Evolutionary conservation across 176 grass and related monocot genomes (phyloP), one percentile per base, ranked within the genome.

Genomic region (Pontederia crassipes): DNA sequence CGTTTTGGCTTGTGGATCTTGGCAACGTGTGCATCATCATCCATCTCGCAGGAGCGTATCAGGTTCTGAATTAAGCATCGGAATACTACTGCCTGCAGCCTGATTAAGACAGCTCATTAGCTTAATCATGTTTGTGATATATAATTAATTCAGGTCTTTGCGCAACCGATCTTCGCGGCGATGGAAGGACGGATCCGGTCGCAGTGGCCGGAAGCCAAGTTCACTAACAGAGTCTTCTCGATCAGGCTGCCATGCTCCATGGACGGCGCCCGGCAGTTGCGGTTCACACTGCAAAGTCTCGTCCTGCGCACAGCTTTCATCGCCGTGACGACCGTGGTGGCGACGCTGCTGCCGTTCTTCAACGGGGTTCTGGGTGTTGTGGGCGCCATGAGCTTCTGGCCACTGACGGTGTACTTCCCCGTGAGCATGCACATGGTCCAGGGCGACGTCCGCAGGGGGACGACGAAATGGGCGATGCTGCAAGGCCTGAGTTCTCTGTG

Each of bases 351-450:
- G 65, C 89, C 89, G 0, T 95, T 95, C 72, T 95, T 95, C 79
- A 95, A 95, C 11, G 81, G 85, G 8, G 79, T 95, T 14, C 58
- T 95, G 2, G 89, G 89, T 16, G 78, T 95, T 14, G 81, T 95
- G 10, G 89, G 89, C 0, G 89, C 89, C 0, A 65, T 89, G 68
- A 88, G 89, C 52, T 95, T 95, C 72, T 95, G 89, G 89, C 89
- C 89, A 4, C 73, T 95, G 28, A 85, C 89, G 0, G 89, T 95
- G 0, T 82, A 89, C 71, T 95, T 88, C 67, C 89, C 89, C 8
- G 59, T 95, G 15, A 88, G 82, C 69, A 95, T 95, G 89, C 79
- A 89, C 76, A 82, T 85, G 58, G 85, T 75, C 12, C 85, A 80
- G 67, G 35, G 35, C 28, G 78, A 77, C 67, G 88, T 88, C 61